Evolutionary conservation across 768 basidiomycete genomes (phyloP).

Genomic region (Leccinum variicolor): DNA sequence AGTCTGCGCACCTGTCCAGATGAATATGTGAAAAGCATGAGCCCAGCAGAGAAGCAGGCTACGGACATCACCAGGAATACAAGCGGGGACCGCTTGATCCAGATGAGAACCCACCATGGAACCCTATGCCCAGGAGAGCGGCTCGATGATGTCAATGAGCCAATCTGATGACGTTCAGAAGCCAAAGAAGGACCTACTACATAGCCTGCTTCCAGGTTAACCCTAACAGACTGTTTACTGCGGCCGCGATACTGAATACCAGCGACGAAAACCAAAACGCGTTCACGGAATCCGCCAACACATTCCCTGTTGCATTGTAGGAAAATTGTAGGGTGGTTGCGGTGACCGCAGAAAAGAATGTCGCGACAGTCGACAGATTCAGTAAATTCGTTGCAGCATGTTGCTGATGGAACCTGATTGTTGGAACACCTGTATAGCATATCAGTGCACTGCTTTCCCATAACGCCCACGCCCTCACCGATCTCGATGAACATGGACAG

Average conservation of each 20-base stretch:
- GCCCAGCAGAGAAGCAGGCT: slow-evolving; percentile 76
- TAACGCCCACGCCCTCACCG: slow-evolving; percentile 35
- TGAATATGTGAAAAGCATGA: slow-evolving; percentile 75
- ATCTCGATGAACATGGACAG: slow-evolving; percentile 52
- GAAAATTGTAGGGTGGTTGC: slow-evolving; percentile 51
- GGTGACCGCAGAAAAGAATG: slow-evolving; percentile 54
- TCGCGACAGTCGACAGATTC: slow-evolving; percentile 51
- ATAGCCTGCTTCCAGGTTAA: slow-evolving; percentile 56
- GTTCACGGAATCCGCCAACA: slow-evolving; percentile 43
- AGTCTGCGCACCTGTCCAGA: slow-evolving; percentile 54
- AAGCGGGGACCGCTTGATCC: slow-evolving; percentile 82
- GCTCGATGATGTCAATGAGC: slow-evolving; percentile 30
- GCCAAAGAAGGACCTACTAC: slow-evolving; percentile 40
- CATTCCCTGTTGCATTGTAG: slow-evolving; percentile 31
- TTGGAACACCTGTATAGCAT: slow-evolving; percentile 45
- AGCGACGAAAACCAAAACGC: slow-evolving; percentile 54
- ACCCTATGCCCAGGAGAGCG: slow-evolving; percentile 55
- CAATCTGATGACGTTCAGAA: slow-evolving; percentile 4
- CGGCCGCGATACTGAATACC: slow-evolving; percentile 53
- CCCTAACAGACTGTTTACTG: slow-evolving; percentile 51
- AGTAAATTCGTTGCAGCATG: slow-evolving; percentile 47
- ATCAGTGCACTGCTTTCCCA: slow-evolving; percentile 23
- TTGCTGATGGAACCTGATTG: slow-evolving; percentile 53
- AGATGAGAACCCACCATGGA: slow-evolving; percentile 64
- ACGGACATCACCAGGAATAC: slow-evolving; percentile 84